These are phyloP conservation scores for Pyrenochaeta sp. DNA, from an alignment of 2,329 filamentous ascomycete species.

Conservation along the genomic window DNA sequence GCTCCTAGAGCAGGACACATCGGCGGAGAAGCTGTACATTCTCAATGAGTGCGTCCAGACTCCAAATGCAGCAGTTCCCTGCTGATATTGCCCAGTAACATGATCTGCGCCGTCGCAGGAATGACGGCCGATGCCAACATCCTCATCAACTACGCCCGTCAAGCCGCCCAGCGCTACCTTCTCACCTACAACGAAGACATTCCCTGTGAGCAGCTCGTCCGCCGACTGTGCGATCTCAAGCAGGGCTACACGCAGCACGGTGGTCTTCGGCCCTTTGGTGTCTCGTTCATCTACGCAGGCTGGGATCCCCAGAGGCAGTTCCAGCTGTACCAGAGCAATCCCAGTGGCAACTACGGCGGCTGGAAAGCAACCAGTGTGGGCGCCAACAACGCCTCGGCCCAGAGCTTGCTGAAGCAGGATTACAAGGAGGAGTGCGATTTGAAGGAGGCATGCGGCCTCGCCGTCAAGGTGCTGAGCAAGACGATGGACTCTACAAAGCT, in stretches of 20 bases:
- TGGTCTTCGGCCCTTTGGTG: conserved; percentile 96
- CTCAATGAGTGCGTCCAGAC: conserved; percentile 83
- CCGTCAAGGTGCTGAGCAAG: conserved; percentile 99
- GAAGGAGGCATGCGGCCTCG: conserved; percentile 95
- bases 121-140: conserved; percentile 99
- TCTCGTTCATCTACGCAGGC: conserved; percentile 99
- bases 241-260: conserved; percentile 99
- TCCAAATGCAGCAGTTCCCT: rapidly evolving
- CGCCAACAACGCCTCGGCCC: conserved; percentile 96
- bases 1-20: conserved; percentile 98
- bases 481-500: conserved; percentile 99
- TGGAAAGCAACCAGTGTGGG: conserved; percentile 99
- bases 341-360: conserved; percentile 96
- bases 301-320: conserved; percentile 97
- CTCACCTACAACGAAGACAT: conserved; percentile 99
- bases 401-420: conserved; percentile 97
- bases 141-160: conserved; percentile 98
- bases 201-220: conserved; percentile 97
- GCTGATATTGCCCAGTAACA: conserved; percentile 72
- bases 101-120: conserved; percentile 98
- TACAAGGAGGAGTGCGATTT: conserved; percentile 98
- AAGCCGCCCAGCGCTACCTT: conserved; percentile 96
- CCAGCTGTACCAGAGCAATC: conserved; percentile 99
- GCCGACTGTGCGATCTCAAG: conserved; percentile 95
- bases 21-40: conserved; percentile 99